Evolutionary conservation across 129 eudicot genomes (phyloP), one percentile per base, ranked within the genome.

Genomic region (Ambrosia artemisiifolia): DNA sequence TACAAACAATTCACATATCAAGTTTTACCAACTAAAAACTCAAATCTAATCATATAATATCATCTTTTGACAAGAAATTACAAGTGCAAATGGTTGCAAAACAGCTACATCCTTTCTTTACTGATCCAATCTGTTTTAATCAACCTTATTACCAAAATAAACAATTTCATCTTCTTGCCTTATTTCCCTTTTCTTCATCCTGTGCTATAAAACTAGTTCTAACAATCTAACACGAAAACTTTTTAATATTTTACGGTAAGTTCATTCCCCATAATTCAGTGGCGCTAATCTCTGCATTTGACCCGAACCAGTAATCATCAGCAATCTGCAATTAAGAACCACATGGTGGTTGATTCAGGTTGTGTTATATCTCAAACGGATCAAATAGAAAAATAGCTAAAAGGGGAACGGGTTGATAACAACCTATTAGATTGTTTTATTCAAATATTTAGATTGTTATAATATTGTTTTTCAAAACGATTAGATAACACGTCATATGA

Each of bases 241-340:
- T 11, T 11, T 62, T 19, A 43, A 7, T 38, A 70, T 60, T 32
- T 56, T 63, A 85, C 46, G 82, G 78, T 51, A 44, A 32, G 28
- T 82, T 59, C 35, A 17, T 64, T 65, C 79, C 82, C 96, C 96
- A 90, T 40, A 87, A 65, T 49, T 85, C 90, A 8, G 87, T 78
- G 55, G 81, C 79, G 18, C 85, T 78, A 53, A 87, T 77, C 48
- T 78, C 80, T 32, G 72, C 59, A 57, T 86, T 85, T 36, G 90
- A 85, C 42, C 74, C 75, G 40, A 90, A 77, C 90, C 93, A 90
- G 67, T 86, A 90, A 75, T 90, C 92, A 73, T 87, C 79, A 62
- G 81, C 83, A 42, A 56, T 55, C 96, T 90, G 89, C 85, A 84
- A 24, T 47, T 68, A 73, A 46, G 55, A 76, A 35, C 11, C 50